Conservation (phyloP, 805 yeast genomes). For the Schizosaccharomyces octosporus region DNA sequence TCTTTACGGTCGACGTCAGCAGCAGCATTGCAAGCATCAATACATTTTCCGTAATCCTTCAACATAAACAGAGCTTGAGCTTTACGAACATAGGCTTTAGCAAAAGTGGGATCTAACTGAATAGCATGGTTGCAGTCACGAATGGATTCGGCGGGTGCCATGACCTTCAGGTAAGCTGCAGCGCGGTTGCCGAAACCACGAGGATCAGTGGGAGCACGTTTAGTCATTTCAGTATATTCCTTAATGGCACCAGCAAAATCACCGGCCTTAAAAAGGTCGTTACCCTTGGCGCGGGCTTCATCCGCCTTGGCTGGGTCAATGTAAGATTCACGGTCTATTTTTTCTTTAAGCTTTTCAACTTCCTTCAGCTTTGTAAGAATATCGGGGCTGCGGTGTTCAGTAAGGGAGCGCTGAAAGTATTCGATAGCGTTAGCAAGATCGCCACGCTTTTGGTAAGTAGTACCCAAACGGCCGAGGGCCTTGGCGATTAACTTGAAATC, state of each 20-base stretch:
- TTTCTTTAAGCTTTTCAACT: slow-evolving; percentile 66
- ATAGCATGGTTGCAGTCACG: slow-evolving; percentile 80
- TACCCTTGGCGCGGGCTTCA: slow-evolving; percentile 82
- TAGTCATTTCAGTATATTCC: slow-evolving; percentile 83
- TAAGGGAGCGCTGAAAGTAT: slow-evolving; percentile 66
- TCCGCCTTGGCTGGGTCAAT: slow-evolving; percentile 83
- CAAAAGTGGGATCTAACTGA: slow-evolving; percentile 61
- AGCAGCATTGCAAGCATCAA: slow-evolving; percentile 61
- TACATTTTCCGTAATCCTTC: slow-evolving; percentile 59
- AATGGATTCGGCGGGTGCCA: slow-evolving; percentile 94
- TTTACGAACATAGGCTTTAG: slow-evolving; percentile 90
- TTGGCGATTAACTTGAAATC: slow-evolving; percentile 83
- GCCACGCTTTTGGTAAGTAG: slow-evolving; percentile 47
- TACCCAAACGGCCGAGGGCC: slow-evolving; percentile 80
- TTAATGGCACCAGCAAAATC: slow-evolving; percentile 95
- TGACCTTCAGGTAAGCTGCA: slow-evolving; percentile 77
- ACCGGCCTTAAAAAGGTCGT: slow-evolving; percentile 62
- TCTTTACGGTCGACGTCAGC: slow-evolving; percentile 45
- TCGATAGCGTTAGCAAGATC: slow-evolving; percentile 52
- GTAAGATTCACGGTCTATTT: slow-evolving; percentile 50
- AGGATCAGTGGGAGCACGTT: slow-evolving; percentile 90
- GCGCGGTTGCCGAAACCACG: slow-evolving; percentile 96
- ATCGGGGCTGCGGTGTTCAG: slow-evolving; percentile 93
- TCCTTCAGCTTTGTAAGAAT: slow-evolving; percentile 66
- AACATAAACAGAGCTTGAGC: slow-evolving; percentile 83